Conservation (phyloP, 192 early-diverging fungal species). For the Coemansia sp. region DNA sequence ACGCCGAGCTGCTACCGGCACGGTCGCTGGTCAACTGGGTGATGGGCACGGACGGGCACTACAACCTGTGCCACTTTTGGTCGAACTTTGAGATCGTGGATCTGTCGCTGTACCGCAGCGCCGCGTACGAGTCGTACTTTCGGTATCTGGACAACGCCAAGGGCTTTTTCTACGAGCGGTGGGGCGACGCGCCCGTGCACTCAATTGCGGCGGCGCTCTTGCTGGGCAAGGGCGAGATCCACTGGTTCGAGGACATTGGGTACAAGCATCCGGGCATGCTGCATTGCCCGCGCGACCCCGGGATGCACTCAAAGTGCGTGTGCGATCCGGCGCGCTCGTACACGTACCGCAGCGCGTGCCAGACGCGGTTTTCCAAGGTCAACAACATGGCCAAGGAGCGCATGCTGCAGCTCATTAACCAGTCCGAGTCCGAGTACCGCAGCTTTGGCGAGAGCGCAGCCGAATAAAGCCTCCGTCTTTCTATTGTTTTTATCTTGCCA, state of each 20-base stretch:
- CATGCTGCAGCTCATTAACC: conserved; percentile 34
- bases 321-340: conserved; percentile 38
- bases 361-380: conserved; percentile 43
- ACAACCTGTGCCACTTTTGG: conserved; percentile 76
- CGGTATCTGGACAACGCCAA: conserved; percentile 55
- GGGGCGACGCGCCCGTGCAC: conserved; percentile 63
- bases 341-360: conserved; percentile 49
- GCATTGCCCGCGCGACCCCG: conserved; percentile 64
- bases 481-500: background rate
- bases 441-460: background rate
- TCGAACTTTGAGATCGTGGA: conserved; percentile 73
- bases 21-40: conserved; percentile 48
- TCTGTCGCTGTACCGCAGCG: conserved; percentile 54
- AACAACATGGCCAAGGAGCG: conserved; percentile 46
- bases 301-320: conserved; percentile 43
- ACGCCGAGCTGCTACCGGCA: conserved; percentile 31
- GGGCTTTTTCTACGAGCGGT: conserved; percentile 66
- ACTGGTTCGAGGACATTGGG: conserved; percentile 73
- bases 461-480: background rate
- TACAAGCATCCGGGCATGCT: conserved; percentile 63
- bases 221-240: conserved; percentile 59
- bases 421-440: conserved; percentile 30
- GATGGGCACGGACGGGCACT: conserved; percentile 55
- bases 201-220: conserved; percentile 61
- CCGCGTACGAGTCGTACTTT: conserved; percentile 57